Base-by-base conservation (phyloP, 148 eudicot genomes). In the Vaccinium darrowii region DNA sequence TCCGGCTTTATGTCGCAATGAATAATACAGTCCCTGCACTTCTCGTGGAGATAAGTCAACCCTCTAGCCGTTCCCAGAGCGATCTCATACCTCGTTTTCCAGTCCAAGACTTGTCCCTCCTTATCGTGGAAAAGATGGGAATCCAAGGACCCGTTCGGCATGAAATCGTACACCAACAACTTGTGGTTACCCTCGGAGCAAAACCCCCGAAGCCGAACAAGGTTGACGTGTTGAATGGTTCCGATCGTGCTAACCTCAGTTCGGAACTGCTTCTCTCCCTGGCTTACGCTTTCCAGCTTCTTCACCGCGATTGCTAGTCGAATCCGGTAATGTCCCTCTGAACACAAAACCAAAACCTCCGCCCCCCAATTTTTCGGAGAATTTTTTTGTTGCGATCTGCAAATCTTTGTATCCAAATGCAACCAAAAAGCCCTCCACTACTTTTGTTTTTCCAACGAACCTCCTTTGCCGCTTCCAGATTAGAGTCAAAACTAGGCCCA, bases 271-370 rank as follows among this genome's bases (percentile, higher is more conserved):
- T 93, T 92, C 86, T 93, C 94, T 27, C 94, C 96, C 67, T 91
- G 93, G 56, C 83, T 78, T 7, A 91, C 58, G 86, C 92, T 81
- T 57, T 93, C 96, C 4, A 93, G 92, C 85, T 84, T 92, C 89
- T 93, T 93, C 62, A 93, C 96, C 13, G 93, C 94, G 13, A 93
- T 78, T 5, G 82, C 87, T n/a, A 57, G 87, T 86, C 19, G 90
- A 91, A 87, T 92, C 93, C 7, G 91, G 86, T 79, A 93, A 78
- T 7, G 90, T 88, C 73, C 96, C 96, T 62, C 87, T 91, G 82
- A 89, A 93, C 25, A 93, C 94, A 13, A 90, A 90, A 74, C 96
- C 96, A 71, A 92, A 92, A 5, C 94, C 96, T 76, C 96, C 96
- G 30, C 90, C 90, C 2, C 96, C 96, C 23, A 93, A 77, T 77